Percentiles rank a stretch among this genome's conserved stretches.
phyloP scores from a whole-genome alignment of 306 rosid species.

The Vigna reflexopilosa region DNA sequence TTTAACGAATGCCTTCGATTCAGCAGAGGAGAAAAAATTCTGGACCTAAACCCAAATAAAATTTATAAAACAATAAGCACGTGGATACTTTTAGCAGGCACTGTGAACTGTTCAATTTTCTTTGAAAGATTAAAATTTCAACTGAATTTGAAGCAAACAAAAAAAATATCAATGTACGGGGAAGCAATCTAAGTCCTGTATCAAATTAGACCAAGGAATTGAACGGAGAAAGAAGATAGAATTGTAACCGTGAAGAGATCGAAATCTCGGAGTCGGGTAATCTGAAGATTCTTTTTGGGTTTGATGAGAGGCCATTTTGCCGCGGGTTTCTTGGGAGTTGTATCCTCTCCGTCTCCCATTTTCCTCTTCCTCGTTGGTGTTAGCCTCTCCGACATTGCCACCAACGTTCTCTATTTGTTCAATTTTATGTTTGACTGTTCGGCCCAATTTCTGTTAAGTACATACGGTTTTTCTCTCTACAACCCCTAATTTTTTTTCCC shows the following conservation, averaged over 20 bases:
- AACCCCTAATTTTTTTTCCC: too few species aligned
- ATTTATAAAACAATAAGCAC: not conserved
- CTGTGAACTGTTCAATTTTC: not conserved
- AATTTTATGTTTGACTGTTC: not conserved
- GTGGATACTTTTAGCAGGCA: not conserved
- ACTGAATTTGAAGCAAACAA: conserved; percentile 27
- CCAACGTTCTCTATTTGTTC: not conserved
- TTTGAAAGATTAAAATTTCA: conserved; percentile 8
- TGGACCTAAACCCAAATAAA: conserved; percentile 63
- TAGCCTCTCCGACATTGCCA: conserved; percentile 44
- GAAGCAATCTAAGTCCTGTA: not conserved
- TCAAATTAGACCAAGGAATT: not conserved
- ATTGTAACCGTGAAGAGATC: conserved; percentile 81
- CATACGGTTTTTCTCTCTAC: not conserved
- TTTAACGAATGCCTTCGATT: conserved; percentile 77
- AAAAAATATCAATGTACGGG: not conserved
- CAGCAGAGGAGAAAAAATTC: conserved; percentile 69
- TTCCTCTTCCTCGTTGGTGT: conserved; percentile 58
- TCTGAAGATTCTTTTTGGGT: conserved; percentile 72
- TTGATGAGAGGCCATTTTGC: conserved; percentile 77
- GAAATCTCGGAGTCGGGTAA: conserved; percentile 59
- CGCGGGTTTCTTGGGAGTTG: conserved; percentile 43
- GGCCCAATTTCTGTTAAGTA: conserved; percentile 3
- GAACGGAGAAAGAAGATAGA: not conserved
- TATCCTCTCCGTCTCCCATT: conserved; percentile 68